Evolutionary conservation across 176 grass and related monocot species (phyloP).

Genomic region (Carex myosuroides): DNA sequence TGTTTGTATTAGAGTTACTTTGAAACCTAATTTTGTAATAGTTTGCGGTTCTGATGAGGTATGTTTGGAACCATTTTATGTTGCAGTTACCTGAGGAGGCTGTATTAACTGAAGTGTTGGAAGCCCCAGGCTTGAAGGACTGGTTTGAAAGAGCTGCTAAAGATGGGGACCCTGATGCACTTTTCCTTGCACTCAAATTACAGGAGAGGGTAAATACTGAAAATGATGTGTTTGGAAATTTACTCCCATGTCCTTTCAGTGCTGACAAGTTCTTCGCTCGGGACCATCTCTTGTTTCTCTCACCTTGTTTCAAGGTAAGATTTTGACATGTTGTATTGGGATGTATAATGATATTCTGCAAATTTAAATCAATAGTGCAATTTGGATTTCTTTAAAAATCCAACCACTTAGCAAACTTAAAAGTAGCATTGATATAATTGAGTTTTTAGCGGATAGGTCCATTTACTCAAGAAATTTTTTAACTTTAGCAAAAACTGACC

Average conservation of each 20-base stretch:
- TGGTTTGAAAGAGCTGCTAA: conserved; percentile 72
- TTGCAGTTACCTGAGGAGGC: conserved; percentile 78
- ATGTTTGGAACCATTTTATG: conserved; percentile 15
- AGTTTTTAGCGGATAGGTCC: not conserved
- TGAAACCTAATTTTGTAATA: not conserved
- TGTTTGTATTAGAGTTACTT: not conserved
- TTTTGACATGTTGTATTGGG: not conserved
- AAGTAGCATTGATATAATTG: not conserved
- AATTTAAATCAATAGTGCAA: not conserved
- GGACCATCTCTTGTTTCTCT: conserved; percentile 65
- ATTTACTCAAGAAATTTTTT: too few species aligned
- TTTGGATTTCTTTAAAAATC: not conserved
- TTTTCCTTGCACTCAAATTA: conserved; percentile 85
- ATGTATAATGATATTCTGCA: not conserved
- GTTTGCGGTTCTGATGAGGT: conserved; percentile 21
- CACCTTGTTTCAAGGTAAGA: conserved; percentile 83
- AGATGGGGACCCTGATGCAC: conserved; percentile 83
- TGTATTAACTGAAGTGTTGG: conserved; percentile 58
- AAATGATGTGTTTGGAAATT: conserved; percentile 66
- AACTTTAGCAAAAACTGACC: not conserved
- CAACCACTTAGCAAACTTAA: not conserved
- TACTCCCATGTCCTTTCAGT: conserved; percentile 75
- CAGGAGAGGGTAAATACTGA: conserved; percentile 67
- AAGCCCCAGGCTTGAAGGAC: conserved; percentile 55
- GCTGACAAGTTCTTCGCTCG: conserved; percentile 51